phyloP scores from a whole-genome alignment of 805 yeast genomes.

The Candida sithepensis region DNA sequence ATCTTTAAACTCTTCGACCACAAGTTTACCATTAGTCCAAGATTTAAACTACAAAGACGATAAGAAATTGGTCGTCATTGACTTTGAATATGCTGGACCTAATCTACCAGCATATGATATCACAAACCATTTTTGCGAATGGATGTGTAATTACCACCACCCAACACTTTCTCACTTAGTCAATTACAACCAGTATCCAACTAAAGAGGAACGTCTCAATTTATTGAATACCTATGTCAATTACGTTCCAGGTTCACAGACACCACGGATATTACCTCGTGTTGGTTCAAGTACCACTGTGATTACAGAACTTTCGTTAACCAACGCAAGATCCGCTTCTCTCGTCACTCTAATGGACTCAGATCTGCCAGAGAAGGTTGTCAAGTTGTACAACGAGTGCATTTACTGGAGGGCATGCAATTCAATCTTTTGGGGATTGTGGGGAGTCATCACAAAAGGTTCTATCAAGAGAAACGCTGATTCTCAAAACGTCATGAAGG shows the following conservation, averaged over 20 bases:
- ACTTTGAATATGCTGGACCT: slow-evolving; percentile 93
- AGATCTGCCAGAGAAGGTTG: slow-evolving; percentile 35
- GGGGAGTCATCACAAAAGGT: slow-evolving; percentile 70
- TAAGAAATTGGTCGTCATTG: slow-evolving; percentile 83
- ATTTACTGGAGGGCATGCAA: slow-evolving; percentile 78
- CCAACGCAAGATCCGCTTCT: slow-evolving; percentile 26
- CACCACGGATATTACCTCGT: slow-evolving; percentile 21
- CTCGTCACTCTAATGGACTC: slow-evolving; percentile 35
- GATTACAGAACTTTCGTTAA: slow-evolving; percentile 5
- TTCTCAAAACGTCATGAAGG: slow-evolving; percentile 12
- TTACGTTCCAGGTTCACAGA: slow-evolving; percentile 38
- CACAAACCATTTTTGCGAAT: slow-evolving; percentile 90
- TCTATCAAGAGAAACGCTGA: slow-evolving; percentile 10
- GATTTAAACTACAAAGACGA: slow-evolving; percentile 38
- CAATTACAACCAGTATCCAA: slow-evolving; percentile 61
- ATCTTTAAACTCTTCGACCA: slow-evolving; percentile 14
- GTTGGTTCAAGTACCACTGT: slow-evolving; percentile 7
- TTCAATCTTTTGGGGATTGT: slow-evolving; percentile 77
- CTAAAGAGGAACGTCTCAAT: slow-evolving; percentile 61
- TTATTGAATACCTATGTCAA: slow-evolving; percentile 77
- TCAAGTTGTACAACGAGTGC: slow-evolving; percentile 58
- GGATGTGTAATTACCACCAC: slow-evolving; percentile 93
- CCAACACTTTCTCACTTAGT: slow-evolving; percentile 50
- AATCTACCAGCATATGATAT: slow-evolving; percentile 87
- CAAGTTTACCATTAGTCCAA: slow-evolving; percentile 26